Conservation (phyloP, 2,329 filamentous ascomycete species). For the Xylaria sp. region DNA sequence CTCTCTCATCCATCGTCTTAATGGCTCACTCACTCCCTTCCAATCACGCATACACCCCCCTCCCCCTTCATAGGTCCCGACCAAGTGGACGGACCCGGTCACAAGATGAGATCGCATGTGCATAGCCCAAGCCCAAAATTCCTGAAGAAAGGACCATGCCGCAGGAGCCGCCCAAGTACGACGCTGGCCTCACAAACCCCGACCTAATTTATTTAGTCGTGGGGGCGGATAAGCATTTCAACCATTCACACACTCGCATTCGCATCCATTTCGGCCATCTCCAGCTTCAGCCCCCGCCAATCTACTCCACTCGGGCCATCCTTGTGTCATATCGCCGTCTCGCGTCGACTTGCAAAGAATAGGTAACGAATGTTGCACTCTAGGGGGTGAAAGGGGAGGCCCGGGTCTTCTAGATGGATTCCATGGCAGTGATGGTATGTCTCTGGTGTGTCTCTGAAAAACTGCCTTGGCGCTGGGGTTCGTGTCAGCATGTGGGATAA, state of each 20-base stretch:
- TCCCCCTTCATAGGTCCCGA: constrained; percentile 13
- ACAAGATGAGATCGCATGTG: not conserved
- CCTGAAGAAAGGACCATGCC: constrained; percentile 10
- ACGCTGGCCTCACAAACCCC: not conserved
- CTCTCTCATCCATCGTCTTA: not conserved
- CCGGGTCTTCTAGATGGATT: constrained; percentile 1
- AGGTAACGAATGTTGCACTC: not conserved
- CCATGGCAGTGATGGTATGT: not conserved
- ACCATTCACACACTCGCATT: not conserved
- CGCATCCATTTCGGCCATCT: not conserved
- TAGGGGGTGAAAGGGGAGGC: not conserved
- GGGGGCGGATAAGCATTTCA: constrained; percentile 16
- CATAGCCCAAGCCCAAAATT: constrained; percentile 14
- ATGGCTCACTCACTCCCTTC: not conserved
- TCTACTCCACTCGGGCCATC: not conserved
- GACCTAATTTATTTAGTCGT: constrained; percentile 17
- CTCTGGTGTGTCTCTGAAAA: not conserved
- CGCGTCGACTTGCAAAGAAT: not conserved
- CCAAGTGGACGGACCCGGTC: constrained; percentile 11
- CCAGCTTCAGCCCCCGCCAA: constrained; percentile 22
- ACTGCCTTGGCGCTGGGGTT: not conserved
- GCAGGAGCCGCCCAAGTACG: constrained; percentile 10
- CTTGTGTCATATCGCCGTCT: not conserved
- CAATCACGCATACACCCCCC: not conserved
- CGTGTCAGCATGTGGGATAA: not conserved